Conservation (phyloP, 225 moss, liverwort and hornwort genomes). For the Marchantia polymorpha region DNA sequence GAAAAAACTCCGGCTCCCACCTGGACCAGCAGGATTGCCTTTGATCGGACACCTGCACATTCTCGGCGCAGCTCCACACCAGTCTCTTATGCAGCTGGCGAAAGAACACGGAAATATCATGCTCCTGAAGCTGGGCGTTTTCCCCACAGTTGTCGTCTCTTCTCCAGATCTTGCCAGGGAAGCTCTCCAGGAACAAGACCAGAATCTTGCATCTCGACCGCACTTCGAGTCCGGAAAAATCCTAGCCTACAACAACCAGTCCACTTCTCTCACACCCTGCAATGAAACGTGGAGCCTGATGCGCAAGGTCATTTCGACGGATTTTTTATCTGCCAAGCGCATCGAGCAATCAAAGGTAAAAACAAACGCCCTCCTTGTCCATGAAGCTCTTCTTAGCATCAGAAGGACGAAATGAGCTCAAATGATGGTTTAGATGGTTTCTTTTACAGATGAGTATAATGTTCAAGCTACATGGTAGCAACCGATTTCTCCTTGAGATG, state of each 20-base stretch:
- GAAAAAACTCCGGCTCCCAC: neutral
- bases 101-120: neutral
- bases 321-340: neutral
- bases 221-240: too few relatives aligned
- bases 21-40: neutral
- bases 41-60: neutral
- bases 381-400: neutral
- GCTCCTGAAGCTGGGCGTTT: neutral
- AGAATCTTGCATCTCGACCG: neutral
- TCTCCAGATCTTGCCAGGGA: neutral
- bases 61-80: neutral
- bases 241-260: neutral
- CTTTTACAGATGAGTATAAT: too few relatives aligned
- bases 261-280: neutral
- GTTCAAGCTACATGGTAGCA: too few relatives aligned
- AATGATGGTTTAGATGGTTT: too few relatives aligned
- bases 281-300: neutral
- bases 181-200: neutral
- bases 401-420: neutral
- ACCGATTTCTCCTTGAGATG: too few relatives aligned
- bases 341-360: neutral
- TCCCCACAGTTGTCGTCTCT: neutral
- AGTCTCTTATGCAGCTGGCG: neutral
- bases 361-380: neutral
- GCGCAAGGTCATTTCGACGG: neutral